These are phyloP conservation scores for Colletotrichum sp. DNA, from an alignment of 2,329 filamentous ascomycete species.

Conservation along the genomic window DNA sequence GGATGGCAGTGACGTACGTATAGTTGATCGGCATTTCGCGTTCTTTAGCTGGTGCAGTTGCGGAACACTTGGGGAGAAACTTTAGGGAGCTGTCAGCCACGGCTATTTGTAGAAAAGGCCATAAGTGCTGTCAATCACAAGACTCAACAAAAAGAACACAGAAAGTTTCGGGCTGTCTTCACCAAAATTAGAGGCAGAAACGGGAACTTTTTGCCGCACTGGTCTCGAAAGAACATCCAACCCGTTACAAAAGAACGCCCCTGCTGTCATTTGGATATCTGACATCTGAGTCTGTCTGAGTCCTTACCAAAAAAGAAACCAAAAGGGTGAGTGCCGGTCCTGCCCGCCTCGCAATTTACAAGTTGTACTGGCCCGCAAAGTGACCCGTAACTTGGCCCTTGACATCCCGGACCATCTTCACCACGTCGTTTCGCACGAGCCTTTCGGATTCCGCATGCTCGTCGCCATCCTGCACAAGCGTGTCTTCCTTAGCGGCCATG, in stretches of 20 bases:
- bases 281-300: background rate
- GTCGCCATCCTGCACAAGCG: background rate
- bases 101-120: background rate
- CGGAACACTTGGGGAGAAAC: background rate
- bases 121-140: background rate
- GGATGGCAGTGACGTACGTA: background rate
- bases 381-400: background rate
- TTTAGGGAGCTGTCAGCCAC: background rate
- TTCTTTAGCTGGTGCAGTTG: background rate
- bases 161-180: background rate
- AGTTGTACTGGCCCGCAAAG: background rate
- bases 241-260: accelerated
- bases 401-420: background rate
- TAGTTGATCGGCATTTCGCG: background rate
- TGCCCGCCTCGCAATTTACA: background rate
- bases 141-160: background rate
- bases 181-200: background rate
- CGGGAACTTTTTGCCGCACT: background rate
- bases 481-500: background rate
- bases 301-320: background rate
- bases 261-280: background rate
- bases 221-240: background rate
- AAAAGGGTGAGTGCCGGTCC: accelerated
- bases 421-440: background rate
- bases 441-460: background rate